Evolutionary conservation across 495 filamentous ascomycete genomes (phyloP).

Genomic region (Podospora sp.): DNA sequence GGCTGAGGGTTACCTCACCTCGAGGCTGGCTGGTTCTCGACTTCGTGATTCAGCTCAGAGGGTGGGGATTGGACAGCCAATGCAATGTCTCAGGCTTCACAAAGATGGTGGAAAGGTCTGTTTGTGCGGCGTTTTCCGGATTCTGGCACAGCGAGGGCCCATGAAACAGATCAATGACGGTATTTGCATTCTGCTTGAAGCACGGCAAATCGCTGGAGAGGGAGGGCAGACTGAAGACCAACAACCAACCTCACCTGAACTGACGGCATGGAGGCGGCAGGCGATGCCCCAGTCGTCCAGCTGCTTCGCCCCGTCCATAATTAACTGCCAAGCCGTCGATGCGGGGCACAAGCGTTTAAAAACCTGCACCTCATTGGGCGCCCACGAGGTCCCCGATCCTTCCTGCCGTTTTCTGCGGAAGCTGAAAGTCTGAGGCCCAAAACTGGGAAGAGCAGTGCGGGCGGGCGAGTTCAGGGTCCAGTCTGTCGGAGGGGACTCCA

Average conservation of each 20-base stretch:
- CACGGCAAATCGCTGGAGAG: not conserved
- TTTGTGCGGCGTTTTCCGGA: too few species aligned
- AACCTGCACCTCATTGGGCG: slow-evolving; percentile 13
- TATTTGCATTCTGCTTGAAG: not conserved
- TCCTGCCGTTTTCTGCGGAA: slow-evolving; percentile 7
- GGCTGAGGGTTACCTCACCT: too few species aligned
- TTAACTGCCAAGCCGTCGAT: slow-evolving; percentile 19
- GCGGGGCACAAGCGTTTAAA: slow-evolving; percentile 21
- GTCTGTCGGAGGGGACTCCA: not conserved
- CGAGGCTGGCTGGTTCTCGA: too few species aligned
- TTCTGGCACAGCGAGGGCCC: too few species aligned
- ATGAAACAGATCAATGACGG: not conserved
- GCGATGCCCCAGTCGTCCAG: not conserved
- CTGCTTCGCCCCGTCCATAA: slow-evolving; percentile 21
- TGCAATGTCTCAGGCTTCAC: too few species aligned
- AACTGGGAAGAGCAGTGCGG: not conserved
- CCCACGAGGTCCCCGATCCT: slow-evolving; percentile 14
- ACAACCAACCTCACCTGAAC: not conserved
- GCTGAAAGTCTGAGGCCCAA: slow-evolving; percentile 6
- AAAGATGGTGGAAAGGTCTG: too few species aligned
- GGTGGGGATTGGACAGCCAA: too few species aligned
- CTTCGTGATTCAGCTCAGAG: too few species aligned
- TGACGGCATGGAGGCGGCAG: not conserved
- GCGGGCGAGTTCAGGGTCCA: not conserved
- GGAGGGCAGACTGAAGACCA: not conserved